Base-by-base conservation (phyloP, 1,139 yeast genomes). In the Geotrichum phurueaensis region DNA sequence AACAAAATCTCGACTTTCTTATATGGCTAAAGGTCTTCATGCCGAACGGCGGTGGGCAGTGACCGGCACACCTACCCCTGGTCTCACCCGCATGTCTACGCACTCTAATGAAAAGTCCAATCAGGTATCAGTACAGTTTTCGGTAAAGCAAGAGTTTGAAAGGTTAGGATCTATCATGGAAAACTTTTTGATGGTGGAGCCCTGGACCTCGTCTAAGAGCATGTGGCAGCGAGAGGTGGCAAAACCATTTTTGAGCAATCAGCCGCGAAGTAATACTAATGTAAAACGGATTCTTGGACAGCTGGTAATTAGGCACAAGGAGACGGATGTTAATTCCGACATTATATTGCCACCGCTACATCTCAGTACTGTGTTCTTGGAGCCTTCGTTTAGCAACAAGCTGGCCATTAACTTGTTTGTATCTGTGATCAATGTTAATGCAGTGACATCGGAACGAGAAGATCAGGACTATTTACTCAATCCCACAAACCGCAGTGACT, bases 11-110 rank as follows among this genome's bases (percentile, higher is more conserved):
- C 81, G 60, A 77, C 82, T 0, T 84, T 84, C 31, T 69, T 73
- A 2, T 68, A 39, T 82, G 50, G 84, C 87, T 45, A 77, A 76
- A 51, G 72, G 74, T 22, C 69, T 86, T 57, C 72, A 74, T 60
- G 81, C 83, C 10, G 91, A 86, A 68, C 75, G 89, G 57, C 77
- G 82, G 63, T 86, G 91, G 92, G 85, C 85, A 0, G 88, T 86
- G 0, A 83, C 88, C 0, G 91, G 92, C 39, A 86, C 91, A 0
- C 91, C 91, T 1, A 85, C 90, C 0, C 79, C 87, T 0, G 91
- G 91, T 0, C 73, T 86, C 62, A 85, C 89, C 0, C 79, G 79
- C 54, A 70, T 85, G 43, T 58, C 62, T 4, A 27, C 60, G 51
- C 83, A 80, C 12, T 9, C 53, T 7, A 36, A 20, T 12, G 51